A percentile compares a stretch with the other conserved stretches of the same genome.
phyloP scores from a whole-genome alignment of 116 monocot genomes.

The Zostera marina region DNA sequence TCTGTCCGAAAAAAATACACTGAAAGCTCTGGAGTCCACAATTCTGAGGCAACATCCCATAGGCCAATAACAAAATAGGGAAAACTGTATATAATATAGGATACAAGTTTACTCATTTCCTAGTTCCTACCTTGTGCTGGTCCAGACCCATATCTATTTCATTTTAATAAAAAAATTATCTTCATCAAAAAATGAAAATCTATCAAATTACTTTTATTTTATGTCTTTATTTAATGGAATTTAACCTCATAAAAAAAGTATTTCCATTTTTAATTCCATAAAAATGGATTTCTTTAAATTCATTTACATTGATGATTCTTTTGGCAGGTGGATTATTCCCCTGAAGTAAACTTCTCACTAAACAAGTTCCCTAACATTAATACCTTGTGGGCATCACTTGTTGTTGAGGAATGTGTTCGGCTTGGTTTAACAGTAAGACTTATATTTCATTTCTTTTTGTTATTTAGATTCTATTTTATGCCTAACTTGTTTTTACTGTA shows the following conservation, averaged over 20 bases:
- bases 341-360: constrained; percentile 19
- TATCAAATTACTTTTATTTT: too few relatives aligned
- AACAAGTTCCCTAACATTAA: constrained; percentile 56
- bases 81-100: too few relatives aligned
- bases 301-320: constrained; percentile 2
- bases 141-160: too few relatives aligned
- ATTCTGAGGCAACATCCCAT: too few relatives aligned
- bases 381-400: constrained; percentile 71
- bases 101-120: too few relatives aligned
- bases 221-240: too few relatives aligned
- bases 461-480: constrained; percentile 7
- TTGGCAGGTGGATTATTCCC: constrained; percentile 5
- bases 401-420: constrained; percentile 88
- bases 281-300: not conserved
- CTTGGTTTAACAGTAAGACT: constrained; percentile 70
- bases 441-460: not conserved
- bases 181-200: too few relatives aligned
- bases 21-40: too few relatives aligned
- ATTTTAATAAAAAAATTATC: too few relatives aligned
- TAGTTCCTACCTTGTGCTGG: too few relatives aligned
- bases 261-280: not conserved
- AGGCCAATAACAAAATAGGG: too few relatives aligned
- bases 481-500: constrained; percentile 25
- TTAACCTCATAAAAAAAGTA: not conserved
- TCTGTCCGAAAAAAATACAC: too few relatives aligned